Conservation (phyloP, 495 filamentous ascomycete genomes). For the Penicillium parvum region DNA sequence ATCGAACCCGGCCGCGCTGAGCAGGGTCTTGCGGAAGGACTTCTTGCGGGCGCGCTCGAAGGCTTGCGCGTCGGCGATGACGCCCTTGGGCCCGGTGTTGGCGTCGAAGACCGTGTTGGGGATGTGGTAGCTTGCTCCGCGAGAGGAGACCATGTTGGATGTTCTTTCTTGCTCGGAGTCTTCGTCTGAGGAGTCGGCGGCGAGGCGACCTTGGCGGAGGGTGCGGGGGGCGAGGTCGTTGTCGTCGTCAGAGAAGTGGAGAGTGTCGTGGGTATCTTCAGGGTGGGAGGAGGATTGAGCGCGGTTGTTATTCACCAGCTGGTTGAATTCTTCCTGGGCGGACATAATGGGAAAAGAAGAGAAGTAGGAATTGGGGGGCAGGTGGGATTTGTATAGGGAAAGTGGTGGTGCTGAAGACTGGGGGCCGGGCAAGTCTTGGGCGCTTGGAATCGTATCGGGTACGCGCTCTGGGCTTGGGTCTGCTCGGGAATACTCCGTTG, state of each 20-base stretch:
- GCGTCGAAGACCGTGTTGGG: constrained; percentile 66
- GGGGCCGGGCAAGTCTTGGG: not conserved
- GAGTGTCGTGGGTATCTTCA: constrained; percentile 52
- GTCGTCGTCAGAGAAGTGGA: constrained; percentile 42
- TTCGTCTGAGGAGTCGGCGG: constrained; percentile 51
- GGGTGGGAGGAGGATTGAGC: constrained; percentile 49
- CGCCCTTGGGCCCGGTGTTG: constrained; percentile 96
- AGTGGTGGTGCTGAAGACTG: not conserved
- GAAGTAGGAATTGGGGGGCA: constrained; percentile 3
- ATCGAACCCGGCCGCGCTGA: constrained; percentile 32
- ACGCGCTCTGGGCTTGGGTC: too few species aligned
- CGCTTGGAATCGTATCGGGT: too few species aligned
- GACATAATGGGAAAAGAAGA: constrained; percentile 49
- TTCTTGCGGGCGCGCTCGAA: constrained; percentile 78
- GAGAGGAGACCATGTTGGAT: constrained; percentile 42
- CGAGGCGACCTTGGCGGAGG: constrained; percentile 23
- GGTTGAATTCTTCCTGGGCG: constrained; percentile 84
- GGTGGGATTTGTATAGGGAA: constrained; percentile 11
- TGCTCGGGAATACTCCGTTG: too few species aligned
- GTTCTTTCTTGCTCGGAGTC: constrained; percentile 33
- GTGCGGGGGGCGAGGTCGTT: constrained; percentile 57
- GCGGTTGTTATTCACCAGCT: constrained; percentile 57
- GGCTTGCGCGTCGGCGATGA: constrained; percentile 90
- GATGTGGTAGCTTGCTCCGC: constrained; percentile 41
- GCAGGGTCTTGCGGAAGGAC: constrained; percentile 51